Evolutionary conservation across 768 basidiomycete genomes (phyloP), one percentile per base, ranked within the genome.

Genomic region (Boletales sp.): DNA sequence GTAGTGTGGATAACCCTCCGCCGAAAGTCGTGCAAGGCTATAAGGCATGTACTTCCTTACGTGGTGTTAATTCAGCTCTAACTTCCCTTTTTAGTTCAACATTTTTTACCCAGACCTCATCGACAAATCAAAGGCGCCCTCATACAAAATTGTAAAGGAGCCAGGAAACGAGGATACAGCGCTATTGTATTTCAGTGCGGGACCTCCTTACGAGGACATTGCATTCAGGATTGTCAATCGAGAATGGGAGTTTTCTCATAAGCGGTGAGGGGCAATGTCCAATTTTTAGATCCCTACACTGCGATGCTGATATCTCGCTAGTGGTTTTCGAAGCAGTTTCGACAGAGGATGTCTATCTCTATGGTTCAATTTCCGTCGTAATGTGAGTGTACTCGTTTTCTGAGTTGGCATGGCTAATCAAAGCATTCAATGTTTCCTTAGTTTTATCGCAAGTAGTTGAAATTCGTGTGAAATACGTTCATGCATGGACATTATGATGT

Each of bases 21-120:
- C 97, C 97, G 9, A 99, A 99, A 70, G 94, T 98, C 50, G 97
- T 99, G 9, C 97, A 98, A 69, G 97, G 97, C 45, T 99, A 99
- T 73, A 98, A 98, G 74, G 88, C 82, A 60, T 31, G 72, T 53
- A 19, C 37, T 3, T 17, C 19, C 59, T 48, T 18, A 17, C 18
- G 7, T 15, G 15, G 40, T 10, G 29, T 13, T 18, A 35, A 43
- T 32, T 36, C 45, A 44, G 15, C 10, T 21, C 47, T 60, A 19
- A 63, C 36, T 43, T 55, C 42, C 59, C 54, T 48, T 50, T 43
- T 54, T 40, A 87, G 83, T 94, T 94, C 74, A 97, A 95, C 60
- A 92, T 99, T 42, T 98, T 99, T 74, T 99, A 98, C 68, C 97
- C 97, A 0, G 97, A 98, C 71, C 84, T 99, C 57, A 97, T 99